These are phyloP conservation scores for Mycena galopus DNA, from an alignment of 768 basidiomycete genomes.

Conservation along the genomic window DNA sequence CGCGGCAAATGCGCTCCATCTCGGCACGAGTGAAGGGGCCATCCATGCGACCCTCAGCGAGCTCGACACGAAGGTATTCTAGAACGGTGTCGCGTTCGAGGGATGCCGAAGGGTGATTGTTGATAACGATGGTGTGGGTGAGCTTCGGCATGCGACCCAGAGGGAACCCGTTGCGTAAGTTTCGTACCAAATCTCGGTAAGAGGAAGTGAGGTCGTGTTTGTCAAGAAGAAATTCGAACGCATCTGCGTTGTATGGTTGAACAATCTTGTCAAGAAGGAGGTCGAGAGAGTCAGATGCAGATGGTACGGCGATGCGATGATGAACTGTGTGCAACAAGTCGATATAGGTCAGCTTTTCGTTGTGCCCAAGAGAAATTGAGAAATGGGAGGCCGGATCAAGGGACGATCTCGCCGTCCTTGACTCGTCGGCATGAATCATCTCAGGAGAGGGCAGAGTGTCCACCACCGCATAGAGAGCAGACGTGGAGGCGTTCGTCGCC, in stretches of 20 bases:
- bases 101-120: conserved; percentile 24
- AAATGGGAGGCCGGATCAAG: conserved; percentile 10
- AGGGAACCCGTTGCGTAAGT: conserved; percentile 48
- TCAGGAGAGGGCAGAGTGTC: conserved; percentile 32
- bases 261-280: conserved; percentile 39
- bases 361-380: too few species aligned
- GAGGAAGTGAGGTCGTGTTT: conserved; percentile 34
- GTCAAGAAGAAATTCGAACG: conserved; percentile 41
- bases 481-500: conserved; percentile 32
- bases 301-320: neutral
- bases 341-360: neutral
- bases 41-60: conserved; percentile 7
- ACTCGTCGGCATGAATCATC: conserved; percentile 19
- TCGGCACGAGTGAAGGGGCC: conserved; percentile 25
- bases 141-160: conserved; percentile 43
- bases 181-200: conserved; percentile 47
- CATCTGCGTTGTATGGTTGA: conserved; percentile 46
- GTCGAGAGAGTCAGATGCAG: neutral
- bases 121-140: conserved; percentile 7
- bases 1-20: conserved; percentile 37
- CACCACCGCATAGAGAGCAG: conserved; percentile 38
- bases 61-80: conserved; percentile 28
- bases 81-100: neutral
- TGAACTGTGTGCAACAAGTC: neutral
- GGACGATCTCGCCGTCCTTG: conserved; percentile 6